Percentiles rank a stretch among this genome's conserved stretches.
Evolutionary conservation across 2,329 filamentous ascomycete species (phyloP).

Genomic region (Emmonsiellopsis sp.): DNA sequence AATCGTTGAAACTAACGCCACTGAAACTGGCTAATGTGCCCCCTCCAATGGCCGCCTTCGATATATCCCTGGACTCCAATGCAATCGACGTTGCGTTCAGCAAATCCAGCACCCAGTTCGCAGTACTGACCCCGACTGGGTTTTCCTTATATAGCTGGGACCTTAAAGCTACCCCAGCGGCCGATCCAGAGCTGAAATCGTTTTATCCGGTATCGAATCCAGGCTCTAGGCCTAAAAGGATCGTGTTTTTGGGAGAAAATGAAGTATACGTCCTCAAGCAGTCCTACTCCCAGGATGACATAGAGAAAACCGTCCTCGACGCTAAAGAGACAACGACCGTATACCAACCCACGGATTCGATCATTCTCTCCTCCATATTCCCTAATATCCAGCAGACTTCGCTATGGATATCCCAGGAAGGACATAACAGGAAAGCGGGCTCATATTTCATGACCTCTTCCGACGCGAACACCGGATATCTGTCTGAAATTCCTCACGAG

Average conservation of each 20-base stretch:
- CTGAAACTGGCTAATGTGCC: conserved; percentile 77
- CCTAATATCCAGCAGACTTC: conserved; percentile 21
- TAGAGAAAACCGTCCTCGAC: conserved; percentile 27
- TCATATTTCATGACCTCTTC: conserved; percentile 24
- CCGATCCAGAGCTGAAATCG: conserved; percentile 29
- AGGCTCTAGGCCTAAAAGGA: conserved; percentile 32
- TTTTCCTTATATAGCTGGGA: conserved; percentile 65
- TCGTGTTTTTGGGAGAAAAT: conserved; percentile 37
- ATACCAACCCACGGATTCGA: conserved; percentile 23
- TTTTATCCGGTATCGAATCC: conserved; percentile 27
- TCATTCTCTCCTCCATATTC: conserved; percentile 30
- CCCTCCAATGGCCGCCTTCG: conserved; percentile 82
- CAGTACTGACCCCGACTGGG: conserved; percentile 58
- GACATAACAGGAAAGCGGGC: conserved; percentile 17
- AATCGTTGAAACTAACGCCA: conserved; percentile 70
- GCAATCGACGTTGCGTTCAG: conserved; percentile 69
- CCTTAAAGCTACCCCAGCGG: conserved; percentile 37
- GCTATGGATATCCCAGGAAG: conserved; percentile 30
- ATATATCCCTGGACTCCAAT: conserved; percentile 54
- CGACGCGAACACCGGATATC: conserved; percentile 12
- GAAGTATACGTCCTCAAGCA: conserved; percentile 36
- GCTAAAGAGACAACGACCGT: conserved; percentile 22
- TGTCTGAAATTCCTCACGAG: conserved; percentile 11
- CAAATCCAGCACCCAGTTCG: conserved; percentile 55
- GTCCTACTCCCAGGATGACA: conserved; percentile 19